These are phyloP conservation scores for Colletotrichum sp. DNA, from an alignment of 2,329 filamentous ascomycete genomes.

Conservation along the genomic window DNA sequence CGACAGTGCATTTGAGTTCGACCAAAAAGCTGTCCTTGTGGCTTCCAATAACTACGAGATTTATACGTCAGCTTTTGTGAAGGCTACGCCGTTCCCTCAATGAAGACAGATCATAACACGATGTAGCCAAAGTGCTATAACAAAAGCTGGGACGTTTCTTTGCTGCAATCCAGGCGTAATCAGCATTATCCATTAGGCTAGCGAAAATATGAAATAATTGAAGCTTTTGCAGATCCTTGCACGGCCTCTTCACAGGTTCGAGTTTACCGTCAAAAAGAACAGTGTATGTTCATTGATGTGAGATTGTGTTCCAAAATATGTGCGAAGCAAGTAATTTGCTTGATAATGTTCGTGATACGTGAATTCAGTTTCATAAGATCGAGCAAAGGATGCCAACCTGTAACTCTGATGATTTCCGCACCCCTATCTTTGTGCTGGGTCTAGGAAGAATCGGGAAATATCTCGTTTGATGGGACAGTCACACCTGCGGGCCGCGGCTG, in stretches of 20 bases:
- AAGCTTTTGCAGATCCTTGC: not conserved
- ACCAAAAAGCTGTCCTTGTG: not conserved
- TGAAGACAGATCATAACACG: not conserved
- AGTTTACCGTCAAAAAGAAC: not conserved
- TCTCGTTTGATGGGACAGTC: not conserved
- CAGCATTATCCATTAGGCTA: not conserved
- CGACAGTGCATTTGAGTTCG: accelerated
- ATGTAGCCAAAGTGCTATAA: not conserved
- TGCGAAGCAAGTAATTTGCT: not conserved
- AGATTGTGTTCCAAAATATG: not conserved
- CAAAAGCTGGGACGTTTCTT: not conserved
- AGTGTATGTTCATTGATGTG: not conserved
- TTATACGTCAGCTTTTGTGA: accelerated
- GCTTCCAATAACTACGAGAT: not conserved
- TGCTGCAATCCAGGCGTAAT: not conserved
- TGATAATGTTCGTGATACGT: not conserved
- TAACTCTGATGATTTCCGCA: not conserved
- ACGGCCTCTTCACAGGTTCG: not conserved
- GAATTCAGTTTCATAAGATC: not conserved
- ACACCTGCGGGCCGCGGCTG: not conserved
- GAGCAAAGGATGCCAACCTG: accelerated
- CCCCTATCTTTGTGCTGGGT: not conserved
- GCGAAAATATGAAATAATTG: not conserved
- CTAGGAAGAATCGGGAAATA: not conserved
- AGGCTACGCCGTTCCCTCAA: not conserved